Evolutionary conservation across 192 early-diverging fungal genomes (phyloP), one percentile per base, ranked within the genome.

Genomic region (Entomortierella lignicola): DNA sequence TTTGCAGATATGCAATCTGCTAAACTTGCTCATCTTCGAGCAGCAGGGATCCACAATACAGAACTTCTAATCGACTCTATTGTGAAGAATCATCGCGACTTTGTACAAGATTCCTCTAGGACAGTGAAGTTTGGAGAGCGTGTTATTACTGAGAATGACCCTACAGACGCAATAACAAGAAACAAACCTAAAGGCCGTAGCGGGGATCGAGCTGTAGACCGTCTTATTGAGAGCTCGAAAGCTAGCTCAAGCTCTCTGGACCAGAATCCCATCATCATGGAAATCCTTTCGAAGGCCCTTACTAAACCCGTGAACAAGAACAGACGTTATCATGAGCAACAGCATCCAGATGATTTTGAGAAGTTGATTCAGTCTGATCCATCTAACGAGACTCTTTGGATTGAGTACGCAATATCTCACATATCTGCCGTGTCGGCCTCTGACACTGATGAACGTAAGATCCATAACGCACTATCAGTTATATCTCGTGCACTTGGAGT

Each of bases 1-100:
- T 79, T 79, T 60, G 55, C 68, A 12, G 50, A 59, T 5, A 66
- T 66, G 62, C 62, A 66, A n/a, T 65, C 67, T n/a, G 63, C 75
- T 48, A 79, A 61, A 52, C 67, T 79, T 18, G 62, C 53, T 15
- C 67, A 70, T 37, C 68, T 79, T 42, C 60, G 75, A 30, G 75
- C 75, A 15, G 56, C 66, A 4, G 67, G 75, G 11, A 79, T 79
- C 52, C 62, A 79, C 30, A 79, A 79, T 15, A 31, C 56, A 2
- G 67, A 79, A 47, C 44, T 70, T 12, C 50, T 79, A 52, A 44
- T 70, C 6, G 75, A 79, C 30, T 43, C 62, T 5, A 79, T 79
- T 21, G 63, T 70, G 27, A 65, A 69, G 29, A 34, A 32, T 27
- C 75, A 79, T 37, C 67, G 58, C n/a, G 75, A 69, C 2, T 65